Conservation (phyloP, 148 eudicot species). For the Linanthus parryae region DNA sequence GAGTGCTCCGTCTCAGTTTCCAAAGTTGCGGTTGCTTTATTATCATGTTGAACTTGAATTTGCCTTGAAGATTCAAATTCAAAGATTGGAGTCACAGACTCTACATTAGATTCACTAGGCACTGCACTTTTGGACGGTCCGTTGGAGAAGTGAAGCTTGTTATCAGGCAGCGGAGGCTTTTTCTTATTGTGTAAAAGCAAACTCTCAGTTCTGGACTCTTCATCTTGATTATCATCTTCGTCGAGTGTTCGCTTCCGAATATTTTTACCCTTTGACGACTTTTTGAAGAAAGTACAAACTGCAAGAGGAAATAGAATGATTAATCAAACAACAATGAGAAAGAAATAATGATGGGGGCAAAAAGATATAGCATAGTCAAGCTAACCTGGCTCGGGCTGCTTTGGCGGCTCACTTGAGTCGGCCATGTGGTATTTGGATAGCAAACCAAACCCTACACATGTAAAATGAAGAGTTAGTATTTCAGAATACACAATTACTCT, state of each 20-base stretch:
- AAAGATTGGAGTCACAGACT: constrained; percentile 31
- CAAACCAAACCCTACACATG: too few species aligned
- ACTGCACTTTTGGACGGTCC: constrained; percentile 34
- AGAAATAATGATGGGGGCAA: too few species aligned
- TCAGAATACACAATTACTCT: too few species aligned
- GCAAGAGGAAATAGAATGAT: constrained; percentile 21
- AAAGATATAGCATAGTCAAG: too few species aligned
- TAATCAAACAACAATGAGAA: too few species aligned
- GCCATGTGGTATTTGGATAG: too few species aligned
- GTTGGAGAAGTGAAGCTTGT: constrained; percentile 55
- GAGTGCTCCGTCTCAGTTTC: constrained; percentile 89
- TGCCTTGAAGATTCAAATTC: constrained; percentile 75
- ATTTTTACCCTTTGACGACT: constrained; percentile 72
- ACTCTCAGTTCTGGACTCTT: constrained; percentile 27
- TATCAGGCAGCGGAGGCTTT: constrained; percentile 38
- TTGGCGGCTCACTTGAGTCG: too few species aligned
- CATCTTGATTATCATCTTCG: constrained; percentile 41
- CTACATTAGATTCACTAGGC: constrained; percentile 29
- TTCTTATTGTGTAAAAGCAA: constrained; percentile 32
- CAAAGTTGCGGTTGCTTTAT: constrained; percentile 84
- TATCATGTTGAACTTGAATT: constrained; percentile 77
- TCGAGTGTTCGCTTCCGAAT: constrained; percentile 54
- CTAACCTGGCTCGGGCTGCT: too few species aligned
- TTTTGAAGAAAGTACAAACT: constrained; percentile 79
- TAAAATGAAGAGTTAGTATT: too few species aligned